Percentiles rank a stretch among this genome's conserved stretches.
Conservation (phyloP, 306 rosid genomes). For the Alnus rubra region DNA sequence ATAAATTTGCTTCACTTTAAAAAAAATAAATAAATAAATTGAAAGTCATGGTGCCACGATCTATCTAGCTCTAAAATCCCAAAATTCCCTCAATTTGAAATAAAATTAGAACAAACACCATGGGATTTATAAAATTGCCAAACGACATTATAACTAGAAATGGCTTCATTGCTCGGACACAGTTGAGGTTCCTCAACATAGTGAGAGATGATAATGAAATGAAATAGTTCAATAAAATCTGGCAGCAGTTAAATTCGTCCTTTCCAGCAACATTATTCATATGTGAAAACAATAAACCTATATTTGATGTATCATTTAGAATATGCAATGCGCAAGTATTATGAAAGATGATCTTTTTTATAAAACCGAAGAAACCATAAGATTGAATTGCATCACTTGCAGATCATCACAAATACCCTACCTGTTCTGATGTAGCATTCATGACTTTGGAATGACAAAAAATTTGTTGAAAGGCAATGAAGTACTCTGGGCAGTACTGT, state of each 20-base stretch:
- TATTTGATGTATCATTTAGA: background rate
- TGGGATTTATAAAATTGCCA: background rate
- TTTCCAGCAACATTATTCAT: background rate
- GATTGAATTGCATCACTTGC: background rate
- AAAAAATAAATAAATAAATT: no score
- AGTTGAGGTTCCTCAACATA: background rate
- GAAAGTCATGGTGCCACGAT: background rate
- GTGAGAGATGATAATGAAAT: background rate
- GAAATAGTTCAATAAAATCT: background rate
- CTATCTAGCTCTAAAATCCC: background rate
- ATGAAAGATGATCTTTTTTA: background rate
- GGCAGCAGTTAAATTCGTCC: background rate
- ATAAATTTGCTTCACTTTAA: no score
- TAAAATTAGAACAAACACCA: background rate
- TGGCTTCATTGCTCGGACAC: background rate
- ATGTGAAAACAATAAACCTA: background rate
- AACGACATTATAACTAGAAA: background rate
- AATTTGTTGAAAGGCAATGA: constrained; percentile 84
- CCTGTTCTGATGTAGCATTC: constrained; percentile 95
- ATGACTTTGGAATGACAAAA: constrained; percentile 76
- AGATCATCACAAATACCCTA: constrained; percentile 32
- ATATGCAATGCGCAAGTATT: background rate
- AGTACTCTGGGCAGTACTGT: constrained; percentile 73
- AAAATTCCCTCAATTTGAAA: background rate
- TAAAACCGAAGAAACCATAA: constrained; percentile 19